These are phyloP conservation scores for Stagonosporopsis cucurbitacearum DNA, from an alignment of 2,329 filamentous ascomycete genomes.

Conservation along the genomic window DNA sequence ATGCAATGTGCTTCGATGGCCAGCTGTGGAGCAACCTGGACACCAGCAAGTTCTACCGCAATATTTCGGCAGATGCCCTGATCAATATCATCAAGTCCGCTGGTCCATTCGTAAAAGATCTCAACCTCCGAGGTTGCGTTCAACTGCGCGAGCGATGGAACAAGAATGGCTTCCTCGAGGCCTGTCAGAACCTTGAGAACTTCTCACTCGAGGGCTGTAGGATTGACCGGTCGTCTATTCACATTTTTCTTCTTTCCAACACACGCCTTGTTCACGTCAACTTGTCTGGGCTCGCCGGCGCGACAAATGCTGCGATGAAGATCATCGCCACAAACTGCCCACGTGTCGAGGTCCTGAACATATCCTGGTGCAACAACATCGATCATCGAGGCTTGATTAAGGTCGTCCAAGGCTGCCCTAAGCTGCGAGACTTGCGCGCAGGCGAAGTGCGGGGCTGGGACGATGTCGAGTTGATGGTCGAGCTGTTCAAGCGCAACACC, in stretches of 20 bases:
- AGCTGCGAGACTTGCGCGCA: constrained; percentile 78
- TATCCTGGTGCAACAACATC: constrained; percentile 92
- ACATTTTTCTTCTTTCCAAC: constrained; percentile 82
- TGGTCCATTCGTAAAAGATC: constrained; percentile 86
- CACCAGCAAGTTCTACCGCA: constrained; percentile 80
- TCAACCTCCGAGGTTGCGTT: constrained; percentile 90
- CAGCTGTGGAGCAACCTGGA: constrained; percentile 91
- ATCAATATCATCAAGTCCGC: constrained; percentile 84
- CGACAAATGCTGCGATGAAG: constrained; percentile 84
- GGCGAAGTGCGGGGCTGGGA: constrained; percentile 84
- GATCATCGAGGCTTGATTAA: constrained; percentile 76
- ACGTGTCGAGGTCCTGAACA: constrained; percentile 81
- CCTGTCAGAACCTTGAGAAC: constrained; percentile 85
- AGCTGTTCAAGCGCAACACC: constrained; percentile 79
- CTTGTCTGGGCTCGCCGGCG: constrained; percentile 78
- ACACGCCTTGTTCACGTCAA: constrained; percentile 82
- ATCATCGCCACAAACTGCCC: constrained; percentile 83
- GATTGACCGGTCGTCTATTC: constrained; percentile 78
- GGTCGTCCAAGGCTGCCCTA: constrained; percentile 75
- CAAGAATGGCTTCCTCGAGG: constrained; percentile 76
- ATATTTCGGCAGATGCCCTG: constrained; percentile 83
- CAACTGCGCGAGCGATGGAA: constrained; percentile 85
- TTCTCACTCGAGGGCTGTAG: constrained; percentile 89
- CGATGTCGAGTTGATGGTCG: constrained; percentile 71
- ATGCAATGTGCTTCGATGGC: constrained; percentile 88